Conservation (phyloP, 768 basidiomycete species). For the Amanita thiersii region DNA sequence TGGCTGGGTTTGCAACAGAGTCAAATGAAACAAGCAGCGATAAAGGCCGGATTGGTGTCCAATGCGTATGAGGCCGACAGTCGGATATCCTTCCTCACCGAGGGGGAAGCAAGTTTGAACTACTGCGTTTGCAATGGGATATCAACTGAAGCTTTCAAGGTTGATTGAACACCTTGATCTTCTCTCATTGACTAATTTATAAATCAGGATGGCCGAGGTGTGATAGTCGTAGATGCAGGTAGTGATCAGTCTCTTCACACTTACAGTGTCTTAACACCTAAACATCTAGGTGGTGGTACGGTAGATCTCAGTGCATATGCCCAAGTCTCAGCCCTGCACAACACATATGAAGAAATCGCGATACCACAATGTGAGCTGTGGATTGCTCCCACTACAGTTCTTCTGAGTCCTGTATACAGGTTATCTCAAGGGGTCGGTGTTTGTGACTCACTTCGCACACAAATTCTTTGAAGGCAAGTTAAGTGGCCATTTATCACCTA, state of each 20-base stretch:
- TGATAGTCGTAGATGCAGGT: constrained; percentile 38
- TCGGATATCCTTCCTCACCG: constrained; percentile 42
- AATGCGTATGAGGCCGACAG: constrained; percentile 23
- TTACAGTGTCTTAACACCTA: neutral
- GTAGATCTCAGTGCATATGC: constrained; percentile 40
- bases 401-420: constrained; percentile 15
- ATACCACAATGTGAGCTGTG: constrained; percentile 21
- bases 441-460: constrained; percentile 27
- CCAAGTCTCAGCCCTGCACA: constrained; percentile 13
- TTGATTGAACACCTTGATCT: constrained; percentile 7
- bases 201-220: constrained; percentile 17
- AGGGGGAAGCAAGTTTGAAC: constrained; percentile 49
- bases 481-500: neutral
- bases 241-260: neutral
- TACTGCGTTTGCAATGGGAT: constrained; percentile 36
- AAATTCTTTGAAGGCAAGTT: constrained; percentile 22
- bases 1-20: constrained; percentile 42
- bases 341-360: constrained; percentile 31
- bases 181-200: neutral
- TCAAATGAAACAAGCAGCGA: constrained; percentile 34
- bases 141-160: constrained; percentile 22
- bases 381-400: neutral
- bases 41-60: constrained; percentile 32
- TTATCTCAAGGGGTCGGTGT: constrained; percentile 31
- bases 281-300: constrained; percentile 30